Evolutionary conservation across 2,329 filamentous ascomycete genomes (phyloP).

Genomic region (Pseudogymnoascus sp.): DNA sequence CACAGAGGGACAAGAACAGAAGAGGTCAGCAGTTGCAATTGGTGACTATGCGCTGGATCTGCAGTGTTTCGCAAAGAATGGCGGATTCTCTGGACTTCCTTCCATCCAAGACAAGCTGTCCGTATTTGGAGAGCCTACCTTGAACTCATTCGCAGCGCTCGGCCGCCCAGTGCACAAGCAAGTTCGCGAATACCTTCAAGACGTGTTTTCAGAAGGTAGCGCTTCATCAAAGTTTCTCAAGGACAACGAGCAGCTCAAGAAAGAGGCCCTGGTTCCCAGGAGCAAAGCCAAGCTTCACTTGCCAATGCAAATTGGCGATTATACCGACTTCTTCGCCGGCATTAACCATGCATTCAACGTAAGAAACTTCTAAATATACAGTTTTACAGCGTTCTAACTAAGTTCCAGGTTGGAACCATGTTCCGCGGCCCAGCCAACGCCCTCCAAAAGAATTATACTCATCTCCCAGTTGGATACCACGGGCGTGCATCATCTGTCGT

Average conservation of each 20-base stretch:
- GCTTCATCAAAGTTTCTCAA: slow-evolving; percentile 52
- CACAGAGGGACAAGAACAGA: slow-evolving; percentile 33
- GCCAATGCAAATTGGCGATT: slow-evolving; percentile 72
- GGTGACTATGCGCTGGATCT: slow-evolving; percentile 61
- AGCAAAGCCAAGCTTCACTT: slow-evolving; percentile 56
- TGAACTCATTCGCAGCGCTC: slow-evolving; percentile 67
- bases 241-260: slow-evolving; percentile 49
- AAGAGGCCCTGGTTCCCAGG: slow-evolving; percentile 49
- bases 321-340: slow-evolving; percentile 79
- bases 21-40: slow-evolving; percentile 57
- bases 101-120: slow-evolving; percentile 41
- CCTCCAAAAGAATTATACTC: slow-evolving; percentile 72
- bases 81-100: slow-evolving; percentile 51
- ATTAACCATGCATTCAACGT: slow-evolving; percentile 65
- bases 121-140: slow-evolving; percentile 55
- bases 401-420: slow-evolving; percentile 46
- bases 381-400: slow-evolving; percentile 10
- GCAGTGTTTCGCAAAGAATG: slow-evolving; percentile 46
- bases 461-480: slow-evolving; percentile 75
- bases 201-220: slow-evolving; percentile 52
- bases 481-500: slow-evolving; percentile 69
- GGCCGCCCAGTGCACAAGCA: slow-evolving; percentile 58
- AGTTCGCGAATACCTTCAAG: slow-evolving; percentile 62
- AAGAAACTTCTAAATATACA: slow-evolving; percentile 10
- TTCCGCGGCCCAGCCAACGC: slow-evolving; percentile 67